These are phyloP conservation scores for Ligustrum vulgare DNA, from an alignment of 257 asterid species.

Conservation along the genomic window DNA sequence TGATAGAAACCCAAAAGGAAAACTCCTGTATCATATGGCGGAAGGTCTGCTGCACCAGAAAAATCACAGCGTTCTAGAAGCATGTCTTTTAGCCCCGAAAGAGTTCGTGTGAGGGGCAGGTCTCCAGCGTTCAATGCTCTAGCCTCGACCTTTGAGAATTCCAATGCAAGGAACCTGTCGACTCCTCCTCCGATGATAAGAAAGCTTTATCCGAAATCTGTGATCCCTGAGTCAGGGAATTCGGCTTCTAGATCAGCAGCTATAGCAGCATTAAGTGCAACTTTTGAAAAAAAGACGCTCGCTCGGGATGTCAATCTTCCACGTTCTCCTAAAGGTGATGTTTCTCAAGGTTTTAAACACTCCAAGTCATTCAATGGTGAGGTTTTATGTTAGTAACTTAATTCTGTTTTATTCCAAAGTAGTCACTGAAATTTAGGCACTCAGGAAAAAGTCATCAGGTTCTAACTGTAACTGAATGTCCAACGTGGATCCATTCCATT, in stretches of 20 bases:
- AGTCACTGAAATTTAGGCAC: neutral
- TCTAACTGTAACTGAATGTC: neutral
- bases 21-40: slow-evolving; percentile 59
- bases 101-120: slow-evolving; percentile 97
- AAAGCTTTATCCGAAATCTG: slow-evolving; percentile 84
- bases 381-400: neutral
- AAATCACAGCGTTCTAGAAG: slow-evolving; percentile 95
- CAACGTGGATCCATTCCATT: neutral
- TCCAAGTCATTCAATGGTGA: neutral
- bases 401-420: neutral
- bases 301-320: slow-evolving; percentile 63
- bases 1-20: slow-evolving; percentile 89
- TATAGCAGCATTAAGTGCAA: slow-evolving; percentile 64
- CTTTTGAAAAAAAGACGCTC: slow-evolving; percentile 62
- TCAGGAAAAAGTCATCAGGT: neutral
- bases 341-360: neutral
- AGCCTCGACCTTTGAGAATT: slow-evolving; percentile 86
- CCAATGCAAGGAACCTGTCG: slow-evolving; percentile 78
- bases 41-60: slow-evolving; percentile 84
- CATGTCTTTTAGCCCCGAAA: slow-evolving; percentile 94
- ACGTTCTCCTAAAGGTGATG: slow-evolving; percentile 66
- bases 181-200: slow-evolving; percentile 94
- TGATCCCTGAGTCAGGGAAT: slow-evolving; percentile 66
- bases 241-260: slow-evolving; percentile 63
- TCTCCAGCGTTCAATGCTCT: slow-evolving; percentile 98